Evolutionary conservation across 1,139 yeast genomes (phyloP).

Genomic region (Ogataea hybrid): DNA sequence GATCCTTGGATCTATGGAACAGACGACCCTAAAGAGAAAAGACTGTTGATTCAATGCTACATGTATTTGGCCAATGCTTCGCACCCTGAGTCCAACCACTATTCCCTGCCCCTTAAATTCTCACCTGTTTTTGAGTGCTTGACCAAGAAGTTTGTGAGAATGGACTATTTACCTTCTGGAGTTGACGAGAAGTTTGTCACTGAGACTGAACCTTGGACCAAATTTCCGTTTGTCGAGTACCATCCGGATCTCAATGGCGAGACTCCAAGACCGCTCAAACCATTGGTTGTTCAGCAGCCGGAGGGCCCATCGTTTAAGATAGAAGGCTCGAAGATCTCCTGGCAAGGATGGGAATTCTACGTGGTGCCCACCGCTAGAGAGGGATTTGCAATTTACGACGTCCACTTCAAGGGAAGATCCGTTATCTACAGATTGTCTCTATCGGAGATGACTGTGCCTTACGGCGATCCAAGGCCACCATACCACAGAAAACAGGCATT

Average conservation of each 20-base stretch:
- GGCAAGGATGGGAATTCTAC: slow-evolving; percentile 93
- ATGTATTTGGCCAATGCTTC: slow-evolving; percentile 72
- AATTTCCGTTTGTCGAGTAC: slow-evolving; percentile 63
- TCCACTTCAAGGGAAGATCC: slow-evolving; percentile 78
- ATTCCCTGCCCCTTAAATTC: slow-evolving; percentile 78
- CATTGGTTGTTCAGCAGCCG: slow-evolving; percentile 74
- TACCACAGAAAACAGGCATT: slow-evolving; percentile 91
- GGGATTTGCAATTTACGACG: slow-evolving; percentile 79
- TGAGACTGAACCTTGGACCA: slow-evolving; percentile 61
- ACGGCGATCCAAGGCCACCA: slow-evolving; percentile 89
- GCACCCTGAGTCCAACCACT: slow-evolving; percentile 80
- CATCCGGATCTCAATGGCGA: slow-evolving; percentile 74
- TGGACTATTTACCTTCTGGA: slow-evolving; percentile 77
- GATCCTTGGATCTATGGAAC: slow-evolving; percentile 94
- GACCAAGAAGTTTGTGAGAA: slow-evolving; percentile 63
- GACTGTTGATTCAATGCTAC: slow-evolving; percentile 70
- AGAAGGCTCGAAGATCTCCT: slow-evolving; percentile 59
- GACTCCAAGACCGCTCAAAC: slow-evolving; percentile 62
- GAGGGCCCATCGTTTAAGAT: slow-evolving; percentile 81
- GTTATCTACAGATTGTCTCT: slow-evolving; percentile 74
- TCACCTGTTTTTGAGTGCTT: slow-evolving; percentile 77
- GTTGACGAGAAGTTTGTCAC: slow-evolving; percentile 53
- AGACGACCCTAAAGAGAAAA: slow-evolving; percentile 55
- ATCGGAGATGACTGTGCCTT: slow-evolving; percentile 91
- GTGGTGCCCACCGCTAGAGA: slow-evolving; percentile 77